Conservation (phyloP, 2,329 filamentous ascomycete genomes). For the Colletotrichum gigasporum region DNA sequence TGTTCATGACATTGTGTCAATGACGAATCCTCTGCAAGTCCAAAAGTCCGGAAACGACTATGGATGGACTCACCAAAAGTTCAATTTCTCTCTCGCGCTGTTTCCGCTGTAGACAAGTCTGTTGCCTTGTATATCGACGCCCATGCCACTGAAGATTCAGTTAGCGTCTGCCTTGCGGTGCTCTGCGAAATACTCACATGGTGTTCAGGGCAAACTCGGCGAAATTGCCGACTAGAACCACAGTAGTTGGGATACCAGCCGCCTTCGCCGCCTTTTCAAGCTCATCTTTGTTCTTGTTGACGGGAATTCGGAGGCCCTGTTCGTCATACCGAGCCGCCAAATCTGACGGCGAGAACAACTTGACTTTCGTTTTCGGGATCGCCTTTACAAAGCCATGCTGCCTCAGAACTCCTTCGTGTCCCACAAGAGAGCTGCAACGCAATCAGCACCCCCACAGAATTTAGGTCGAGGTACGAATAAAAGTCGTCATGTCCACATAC, state of each 20-base stretch:
- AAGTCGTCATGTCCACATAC: not conserved
- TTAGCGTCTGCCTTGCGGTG: not conserved
- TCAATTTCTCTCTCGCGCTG: not conserved
- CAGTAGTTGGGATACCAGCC: conserved; percentile 35
- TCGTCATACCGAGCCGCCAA: conserved; percentile 36
- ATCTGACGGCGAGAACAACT: conserved; percentile 41
- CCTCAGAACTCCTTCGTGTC: conserved; percentile 34
- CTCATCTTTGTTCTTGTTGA: conserved; percentile 37
- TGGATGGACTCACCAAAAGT: conserved; percentile 22
- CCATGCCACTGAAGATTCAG: not conserved
- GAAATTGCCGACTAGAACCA: conserved; percentile 37
- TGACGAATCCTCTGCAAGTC: no score
- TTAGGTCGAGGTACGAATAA: no score
- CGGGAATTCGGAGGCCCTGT: conserved; percentile 33
- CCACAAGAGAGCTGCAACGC: conserved; percentile 31
- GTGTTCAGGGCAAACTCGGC: conserved; percentile 38
- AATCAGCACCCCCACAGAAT: no score
- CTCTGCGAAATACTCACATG: not conserved
- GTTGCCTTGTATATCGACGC: conserved; percentile 3
- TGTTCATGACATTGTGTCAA: not conserved
- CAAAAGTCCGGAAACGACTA: fast-evolving
- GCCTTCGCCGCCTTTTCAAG: conserved; percentile 35
- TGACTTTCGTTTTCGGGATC: conserved; percentile 38
- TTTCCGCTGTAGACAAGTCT: not conserved
- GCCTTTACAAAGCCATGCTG: conserved; percentile 39